Base-by-base conservation (phyloP, 805 yeast genomes). In the Metschnikowia cerradonensis region DNA sequence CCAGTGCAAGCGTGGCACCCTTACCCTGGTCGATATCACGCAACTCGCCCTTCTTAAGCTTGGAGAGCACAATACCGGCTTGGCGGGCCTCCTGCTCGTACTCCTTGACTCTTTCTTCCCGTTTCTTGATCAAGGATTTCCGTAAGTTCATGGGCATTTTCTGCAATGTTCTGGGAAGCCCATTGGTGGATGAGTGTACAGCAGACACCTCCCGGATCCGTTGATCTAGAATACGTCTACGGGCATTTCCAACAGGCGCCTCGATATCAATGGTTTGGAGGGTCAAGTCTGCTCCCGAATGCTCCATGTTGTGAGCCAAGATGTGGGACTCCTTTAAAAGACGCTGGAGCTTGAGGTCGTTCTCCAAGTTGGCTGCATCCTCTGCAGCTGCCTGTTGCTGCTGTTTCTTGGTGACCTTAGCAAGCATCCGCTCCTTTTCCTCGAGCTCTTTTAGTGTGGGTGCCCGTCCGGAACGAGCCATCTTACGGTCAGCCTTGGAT, bases 111-210 rank as follows among this genome's bases (percentile, higher is more conserved):
- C 82, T 79, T 19, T 70, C 65, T 34, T 77, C 67, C 42, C 84
- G 79, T 41, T 83, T 77, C 34, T 74, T 69, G 23, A 88, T 72
- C 84, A 91, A 86, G 2, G 96, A 96, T 62, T 87, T 88, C 50
- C 97, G 78, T 75, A 90, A 82, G 17, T 79, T 66, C 90, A 94
- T 91, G 19, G 98, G 96, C 81, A 90, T 88, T 47, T 83, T 87
- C 57, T 88, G 94, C 34, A 85, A 66, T 48, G 71, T 79, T 59
- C 59, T 62, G 35, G 69, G 68, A 30, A 63, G 66, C 14, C 77
- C 85, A 52, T 78, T 76, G 0, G 72, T 63, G 6, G 72, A 59
- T 0, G 88, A 76, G 57, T 73, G 72, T 2, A 49, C 48, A 1
- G 76, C 60, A 0, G 77, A 62, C 1, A 82, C 54, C 10, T 71